phyloP scores from a whole-genome alignment of 176 grass and related monocot genomes.

The Tillandsia leiboldiana region DNA sequence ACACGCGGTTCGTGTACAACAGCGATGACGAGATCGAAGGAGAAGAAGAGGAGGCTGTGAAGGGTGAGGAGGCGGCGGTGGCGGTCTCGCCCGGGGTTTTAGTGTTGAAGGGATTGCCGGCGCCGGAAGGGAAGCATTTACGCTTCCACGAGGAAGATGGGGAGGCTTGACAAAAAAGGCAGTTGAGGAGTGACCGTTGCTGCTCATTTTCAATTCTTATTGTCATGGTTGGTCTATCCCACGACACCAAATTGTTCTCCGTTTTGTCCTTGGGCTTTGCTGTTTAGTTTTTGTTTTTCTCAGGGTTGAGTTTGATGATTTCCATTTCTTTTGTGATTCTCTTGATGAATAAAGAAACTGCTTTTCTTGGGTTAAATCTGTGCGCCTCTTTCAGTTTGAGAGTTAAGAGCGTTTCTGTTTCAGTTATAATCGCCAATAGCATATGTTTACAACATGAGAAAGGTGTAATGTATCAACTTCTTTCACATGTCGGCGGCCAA shows the following conservation, averaged over 20 bases:
- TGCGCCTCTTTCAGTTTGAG: too few species aligned
- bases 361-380: not conserved
- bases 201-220: not conserved
- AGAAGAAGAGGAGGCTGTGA: constrained; percentile 32
- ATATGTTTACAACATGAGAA: too few species aligned
- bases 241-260: constrained; percentile 19
- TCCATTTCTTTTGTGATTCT: not conserved
- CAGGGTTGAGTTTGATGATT: not conserved
- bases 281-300: not conserved
- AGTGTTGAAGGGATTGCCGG: constrained; percentile 40
- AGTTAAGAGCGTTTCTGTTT: too few species aligned
- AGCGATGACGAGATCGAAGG: constrained; percentile 63
- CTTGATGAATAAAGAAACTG: not conserved
- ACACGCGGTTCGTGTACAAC: constrained; percentile 72
- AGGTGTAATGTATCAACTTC: too few species aligned
- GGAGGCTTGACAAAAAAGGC: constrained; percentile 20
- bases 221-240: constrained; percentile 26
- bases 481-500: too few species aligned
- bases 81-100: constrained; percentile 9
- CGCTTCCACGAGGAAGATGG: constrained; percentile 60
- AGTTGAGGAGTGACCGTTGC: not conserved
- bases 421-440: too few species aligned
- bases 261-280: too few species aligned
- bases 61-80: constrained; percentile 11
- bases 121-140: constrained; percentile 65